Conservation (phyloP, 2,329 filamentous ascomycete genomes). For the Colletotrichum spaethianum region DNA sequence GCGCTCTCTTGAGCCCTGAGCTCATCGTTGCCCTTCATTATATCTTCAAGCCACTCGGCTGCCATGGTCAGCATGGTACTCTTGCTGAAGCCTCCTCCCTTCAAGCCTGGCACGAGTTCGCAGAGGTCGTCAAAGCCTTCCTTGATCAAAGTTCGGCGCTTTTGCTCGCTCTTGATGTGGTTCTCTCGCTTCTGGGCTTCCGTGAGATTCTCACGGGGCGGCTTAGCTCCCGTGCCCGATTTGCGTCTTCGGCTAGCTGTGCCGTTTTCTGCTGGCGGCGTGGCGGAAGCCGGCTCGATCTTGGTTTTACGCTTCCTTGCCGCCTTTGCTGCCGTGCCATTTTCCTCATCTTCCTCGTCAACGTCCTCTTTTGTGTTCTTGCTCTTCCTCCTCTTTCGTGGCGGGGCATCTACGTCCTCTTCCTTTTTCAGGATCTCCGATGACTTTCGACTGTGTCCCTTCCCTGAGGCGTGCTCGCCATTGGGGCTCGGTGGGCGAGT, state of each 20-base stretch:
- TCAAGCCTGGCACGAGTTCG: slow-evolving; percentile 81
- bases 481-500: slow-evolving; percentile 72
- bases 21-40: slow-evolving; percentile 77
- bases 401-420: slow-evolving; percentile 57
- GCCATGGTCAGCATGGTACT: slow-evolving; percentile 83
- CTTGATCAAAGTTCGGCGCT: slow-evolving; percentile 85
- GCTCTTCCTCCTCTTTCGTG: slow-evolving; percentile 70
- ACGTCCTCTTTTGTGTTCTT: slow-evolving; percentile 60
- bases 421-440: slow-evolving; percentile 49
- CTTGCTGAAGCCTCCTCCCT: slow-evolving; percentile 84
- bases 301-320: slow-evolving; percentile 65
- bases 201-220: slow-evolving; percentile 78
- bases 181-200: slow-evolving; percentile 89
- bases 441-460: slow-evolving; percentile 44
- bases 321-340: slow-evolving; percentile 49
- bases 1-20: slow-evolving; percentile 68
- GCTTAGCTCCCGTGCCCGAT: slow-evolving; percentile 61
- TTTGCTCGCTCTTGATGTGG: slow-evolving; percentile 90
- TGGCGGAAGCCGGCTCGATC: slow-evolving; percentile 52
- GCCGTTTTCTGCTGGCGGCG: slow-evolving; percentile 52
- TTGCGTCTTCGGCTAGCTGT: slow-evolving; percentile 64
- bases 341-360: slow-evolving; percentile 59
- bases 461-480: slow-evolving; percentile 43
- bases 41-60: slow-evolving; percentile 82
- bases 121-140: slow-evolving; percentile 87